Evolutionary conservation across 345 rosid species (phyloP).

Genomic region (Gossypium rotundifolium): DNA sequence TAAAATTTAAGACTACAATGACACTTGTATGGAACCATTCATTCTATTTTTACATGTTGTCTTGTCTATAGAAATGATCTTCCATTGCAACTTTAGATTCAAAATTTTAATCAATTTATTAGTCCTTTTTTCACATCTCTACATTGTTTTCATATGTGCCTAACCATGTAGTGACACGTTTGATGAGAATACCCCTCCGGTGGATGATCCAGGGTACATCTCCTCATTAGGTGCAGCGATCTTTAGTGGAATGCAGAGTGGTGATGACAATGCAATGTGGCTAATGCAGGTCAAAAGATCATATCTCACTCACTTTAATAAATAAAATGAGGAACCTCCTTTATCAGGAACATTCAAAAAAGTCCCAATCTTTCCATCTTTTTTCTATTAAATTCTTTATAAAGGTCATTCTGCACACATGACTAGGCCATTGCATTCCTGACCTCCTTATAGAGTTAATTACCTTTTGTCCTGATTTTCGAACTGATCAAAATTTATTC

Average conservation of each 20-base stretch:
- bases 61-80: not conserved
- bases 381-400: not conserved
- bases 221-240: conserved; percentile 67
- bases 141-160: conserved; percentile 3
- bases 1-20: not conserved
- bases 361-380: not conserved
- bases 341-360: conserved; percentile 7
- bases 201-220: conserved; percentile 58
- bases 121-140: not conserved
- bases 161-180: conserved; percentile 53
- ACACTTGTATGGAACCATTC: not conserved
- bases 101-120: not conserved
- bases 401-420: not conserved
- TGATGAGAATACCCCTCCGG: conserved; percentile 76
- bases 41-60: not conserved
- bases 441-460: not conserved
- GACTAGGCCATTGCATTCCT: not conserved
- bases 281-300: conserved; percentile 58
- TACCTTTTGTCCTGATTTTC: conserved; percentile 10
- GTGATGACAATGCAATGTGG: conserved; percentile 65
- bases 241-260: conserved; percentile 59
- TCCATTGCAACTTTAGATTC: not conserved
- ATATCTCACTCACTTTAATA: not conserved
- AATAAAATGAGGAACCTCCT: not conserved
- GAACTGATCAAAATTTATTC: conserved; percentile 9